Conservation (phyloP, 2,329 filamentous ascomycete genomes). For the Diaporthe sp. region DNA sequence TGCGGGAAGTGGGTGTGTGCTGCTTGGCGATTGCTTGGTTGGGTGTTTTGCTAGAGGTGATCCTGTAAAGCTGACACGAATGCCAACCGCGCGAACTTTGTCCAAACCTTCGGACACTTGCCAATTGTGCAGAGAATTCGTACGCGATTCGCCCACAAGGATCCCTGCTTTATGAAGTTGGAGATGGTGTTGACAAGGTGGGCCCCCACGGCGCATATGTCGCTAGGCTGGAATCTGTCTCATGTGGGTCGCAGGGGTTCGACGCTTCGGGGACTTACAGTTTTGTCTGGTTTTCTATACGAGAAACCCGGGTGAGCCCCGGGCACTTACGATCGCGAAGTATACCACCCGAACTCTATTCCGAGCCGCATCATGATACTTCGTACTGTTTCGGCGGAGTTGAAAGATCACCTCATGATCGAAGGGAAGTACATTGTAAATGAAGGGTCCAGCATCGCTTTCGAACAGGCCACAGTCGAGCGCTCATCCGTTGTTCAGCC, state of each 20-base stretch:
- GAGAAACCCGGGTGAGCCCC: no score
- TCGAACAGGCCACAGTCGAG: not conserved
- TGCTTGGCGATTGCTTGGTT: conserved; percentile 7
- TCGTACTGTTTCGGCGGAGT: not conserved
- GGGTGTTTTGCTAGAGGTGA: not conserved
- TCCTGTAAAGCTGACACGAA: conserved; percentile 10
- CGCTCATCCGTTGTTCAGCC: not conserved
- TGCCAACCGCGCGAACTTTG: not conserved
- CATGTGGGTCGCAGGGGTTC: not conserved
- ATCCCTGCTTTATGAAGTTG: not conserved
- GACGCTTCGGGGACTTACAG: not conserved
- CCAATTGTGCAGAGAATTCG: not conserved
- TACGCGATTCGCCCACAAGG: not conserved
- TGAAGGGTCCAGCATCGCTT: no score
- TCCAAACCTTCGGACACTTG: not conserved
- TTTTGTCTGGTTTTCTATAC: no score
- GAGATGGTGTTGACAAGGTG: not conserved
- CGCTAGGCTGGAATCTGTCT: not conserved
- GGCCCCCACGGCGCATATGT: no score
- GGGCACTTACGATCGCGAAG: not conserved
- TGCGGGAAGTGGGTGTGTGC: not conserved
- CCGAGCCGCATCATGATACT: not conserved
- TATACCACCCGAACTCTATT: not conserved
- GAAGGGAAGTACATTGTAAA: no score
- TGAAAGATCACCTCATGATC: not conserved